Evolutionary conservation across 305 asterid species (phyloP).

Genomic region (Solanum hybrid): DNA sequence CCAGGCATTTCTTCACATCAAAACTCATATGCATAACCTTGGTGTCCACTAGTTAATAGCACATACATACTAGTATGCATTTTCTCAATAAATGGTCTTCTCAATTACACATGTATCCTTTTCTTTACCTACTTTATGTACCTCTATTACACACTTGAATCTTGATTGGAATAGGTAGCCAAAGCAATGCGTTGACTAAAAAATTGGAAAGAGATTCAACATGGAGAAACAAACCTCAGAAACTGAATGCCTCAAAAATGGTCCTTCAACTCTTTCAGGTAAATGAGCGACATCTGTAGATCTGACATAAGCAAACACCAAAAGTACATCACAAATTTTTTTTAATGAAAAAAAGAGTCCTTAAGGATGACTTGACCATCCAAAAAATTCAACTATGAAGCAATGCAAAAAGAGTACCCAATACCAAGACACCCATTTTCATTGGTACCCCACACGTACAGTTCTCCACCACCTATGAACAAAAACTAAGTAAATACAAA

Average conservation of each 20-base stretch:
- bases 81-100: constrained; percentile 3
- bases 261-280: constrained; percentile 90
- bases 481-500: constrained; percentile 8
- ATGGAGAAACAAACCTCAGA: constrained; percentile 45
- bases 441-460: constrained; percentile 91
- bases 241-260: constrained; percentile 56
- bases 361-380: not conserved
- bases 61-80: not conserved
- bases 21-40: not conserved
- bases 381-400: constrained; percentile 1
- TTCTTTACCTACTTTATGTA: not conserved
- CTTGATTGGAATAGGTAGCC: not conserved
- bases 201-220: not conserved
- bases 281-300: constrained; percentile 51
- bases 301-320: constrained; percentile 30
- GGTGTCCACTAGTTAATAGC: constrained; percentile 4
- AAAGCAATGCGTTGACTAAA: not conserved
- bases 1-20: not conserved
- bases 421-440: constrained; percentile 96
- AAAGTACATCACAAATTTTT: not conserved
- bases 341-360: constrained; percentile 2
- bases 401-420: constrained; percentile 46
- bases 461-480: constrained; percentile 67
- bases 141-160: not conserved
- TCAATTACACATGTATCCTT: not conserved